phyloP scores from a whole-genome alignment of 306 rosid genomes.

The Dalbergia oliveri region DNA sequence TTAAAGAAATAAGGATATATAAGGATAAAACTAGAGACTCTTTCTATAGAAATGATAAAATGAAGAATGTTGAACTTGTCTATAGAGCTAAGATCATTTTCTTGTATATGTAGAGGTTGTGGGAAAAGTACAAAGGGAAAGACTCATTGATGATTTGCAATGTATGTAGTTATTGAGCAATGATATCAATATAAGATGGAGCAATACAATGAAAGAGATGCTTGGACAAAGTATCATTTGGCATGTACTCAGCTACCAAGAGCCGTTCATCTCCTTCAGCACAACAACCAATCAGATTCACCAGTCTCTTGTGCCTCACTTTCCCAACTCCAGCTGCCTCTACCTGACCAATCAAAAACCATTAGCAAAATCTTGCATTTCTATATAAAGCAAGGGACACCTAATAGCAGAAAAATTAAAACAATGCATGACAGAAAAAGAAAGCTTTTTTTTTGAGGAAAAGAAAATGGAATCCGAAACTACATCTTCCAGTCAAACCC shows the following conservation, averaged over 20 bases:
- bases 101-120: not conserved
- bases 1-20: not conserved
- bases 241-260: slow-evolving; percentile 87
- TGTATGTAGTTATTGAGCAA: not conserved
- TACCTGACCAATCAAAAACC: slow-evolving; percentile 61
- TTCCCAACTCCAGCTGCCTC: slow-evolving; percentile 87
- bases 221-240: slow-evolving; percentile 83
- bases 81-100: not conserved
- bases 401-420: not conserved
- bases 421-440: slow-evolving; percentile 24
- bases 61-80: not conserved
- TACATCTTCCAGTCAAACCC: slow-evolving; percentile 20
- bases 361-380: slow-evolving; percentile 38
- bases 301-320: slow-evolving; percentile 83
- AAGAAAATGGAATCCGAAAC: not conserved
- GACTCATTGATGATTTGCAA: slow-evolving; percentile 14
- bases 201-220: slow-evolving; percentile 82
- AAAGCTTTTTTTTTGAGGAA: not conserved
- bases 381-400: not conserved
- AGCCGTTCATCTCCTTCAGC: slow-evolving; percentile 88
- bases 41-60: slow-evolving; percentile 18
- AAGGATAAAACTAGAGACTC: not conserved
- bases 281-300: slow-evolving; percentile 84
- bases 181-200: slow-evolving; percentile 1
- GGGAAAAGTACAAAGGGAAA: not conserved